Percentiles rank a stretch among this genome's conserved stretches.
Evolutionary conservation across 192 early-diverging fungal genomes (phyloP).

Genomic region (Podila epicladia): DNA sequence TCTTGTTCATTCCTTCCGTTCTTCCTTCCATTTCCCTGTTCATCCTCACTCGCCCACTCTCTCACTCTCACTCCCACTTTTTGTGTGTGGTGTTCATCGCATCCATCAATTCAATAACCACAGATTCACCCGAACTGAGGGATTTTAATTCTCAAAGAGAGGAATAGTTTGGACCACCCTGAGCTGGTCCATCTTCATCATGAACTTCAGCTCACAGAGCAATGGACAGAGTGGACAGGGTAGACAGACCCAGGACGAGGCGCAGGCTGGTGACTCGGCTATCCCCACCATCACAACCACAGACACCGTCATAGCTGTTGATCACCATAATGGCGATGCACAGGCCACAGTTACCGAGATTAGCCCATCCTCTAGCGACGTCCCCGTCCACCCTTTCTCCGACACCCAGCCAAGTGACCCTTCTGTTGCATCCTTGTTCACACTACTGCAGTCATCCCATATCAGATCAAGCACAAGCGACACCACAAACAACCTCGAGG

Average conservation of each 20-base stretch:
- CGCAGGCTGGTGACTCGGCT: background rate
- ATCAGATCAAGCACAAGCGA: background rate
- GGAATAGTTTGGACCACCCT: too few species aligned
- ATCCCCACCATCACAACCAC: background rate
- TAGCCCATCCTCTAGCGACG: background rate
- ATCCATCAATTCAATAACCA: background rate
- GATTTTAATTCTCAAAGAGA: too few species aligned
- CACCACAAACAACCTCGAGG: constrained; percentile 3
- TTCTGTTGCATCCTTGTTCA: background rate
- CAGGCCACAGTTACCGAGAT: background rate
- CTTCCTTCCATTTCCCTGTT: background rate
- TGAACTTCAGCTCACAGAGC: too few species aligned
- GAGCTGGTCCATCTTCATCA: too few species aligned
- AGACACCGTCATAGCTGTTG: constrained; percentile 11
- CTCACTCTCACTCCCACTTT: background rate
- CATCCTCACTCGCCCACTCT: background rate
- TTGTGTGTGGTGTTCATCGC: background rate
- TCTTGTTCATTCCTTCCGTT: background rate
- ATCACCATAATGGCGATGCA: background rate
- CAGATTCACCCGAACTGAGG: background rate
- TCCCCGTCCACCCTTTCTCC: background rate
- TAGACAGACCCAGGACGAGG: too few species aligned
- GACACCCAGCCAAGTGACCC: background rate
- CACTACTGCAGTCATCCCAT: background rate
- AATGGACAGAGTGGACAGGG: too few species aligned